These are phyloP conservation scores for Pyracantha coccinea DNA, from an alignment of 331 rosid species.

Conservation along the genomic window DNA sequence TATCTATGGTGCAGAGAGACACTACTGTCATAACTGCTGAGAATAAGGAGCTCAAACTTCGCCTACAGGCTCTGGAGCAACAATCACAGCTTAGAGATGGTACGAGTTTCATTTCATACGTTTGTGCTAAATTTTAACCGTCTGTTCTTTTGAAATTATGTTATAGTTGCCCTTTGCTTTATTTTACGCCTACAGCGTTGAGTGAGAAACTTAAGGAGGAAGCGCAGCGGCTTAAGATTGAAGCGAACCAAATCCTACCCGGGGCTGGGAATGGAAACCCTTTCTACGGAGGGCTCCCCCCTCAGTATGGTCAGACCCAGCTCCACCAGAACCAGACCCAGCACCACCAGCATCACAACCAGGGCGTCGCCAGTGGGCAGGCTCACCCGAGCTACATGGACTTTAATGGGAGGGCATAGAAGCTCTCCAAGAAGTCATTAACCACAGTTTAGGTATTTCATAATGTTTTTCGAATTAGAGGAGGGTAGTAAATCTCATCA, in stretches of 20 bases:
- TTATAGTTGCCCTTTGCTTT: not conserved
- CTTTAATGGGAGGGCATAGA: slow-evolving; percentile 40
- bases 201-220: slow-evolving; percentile 77
- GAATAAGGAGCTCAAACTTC: slow-evolving; percentile 77
- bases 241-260: slow-evolving; percentile 37
- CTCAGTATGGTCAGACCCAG: slow-evolving; percentile 54
- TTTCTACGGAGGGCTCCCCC: slow-evolving; percentile 47
- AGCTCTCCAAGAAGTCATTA: not conserved
- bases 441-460: slow-evolving; percentile 9
- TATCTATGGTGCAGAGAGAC: slow-evolving; percentile 64
- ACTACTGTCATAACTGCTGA: slow-evolving; percentile 50
- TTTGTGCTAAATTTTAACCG: not conserved
- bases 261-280: slow-evolving; percentile 42
- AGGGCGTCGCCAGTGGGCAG: slow-evolving; percentile 27
- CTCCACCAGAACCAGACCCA: slow-evolving; percentile 39
- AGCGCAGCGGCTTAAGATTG: slow-evolving; percentile 79
- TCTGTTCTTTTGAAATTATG: not conserved
- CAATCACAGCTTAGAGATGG: slow-evolving; percentile 86
- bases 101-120: slow-evolving; percentile 4
- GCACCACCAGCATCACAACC: slow-evolving; percentile 52
- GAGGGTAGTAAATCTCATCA: slow-evolving; percentile 30
- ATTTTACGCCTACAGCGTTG: slow-evolving; percentile 39
- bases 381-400: slow-evolving; percentile 43
- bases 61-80: slow-evolving; percentile 69
- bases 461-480: slow-evolving; percentile 16